Evolutionary conservation across 345 rosid genomes (phyloP).

Genomic region (Cardamine chenopodiifolia): DNA sequence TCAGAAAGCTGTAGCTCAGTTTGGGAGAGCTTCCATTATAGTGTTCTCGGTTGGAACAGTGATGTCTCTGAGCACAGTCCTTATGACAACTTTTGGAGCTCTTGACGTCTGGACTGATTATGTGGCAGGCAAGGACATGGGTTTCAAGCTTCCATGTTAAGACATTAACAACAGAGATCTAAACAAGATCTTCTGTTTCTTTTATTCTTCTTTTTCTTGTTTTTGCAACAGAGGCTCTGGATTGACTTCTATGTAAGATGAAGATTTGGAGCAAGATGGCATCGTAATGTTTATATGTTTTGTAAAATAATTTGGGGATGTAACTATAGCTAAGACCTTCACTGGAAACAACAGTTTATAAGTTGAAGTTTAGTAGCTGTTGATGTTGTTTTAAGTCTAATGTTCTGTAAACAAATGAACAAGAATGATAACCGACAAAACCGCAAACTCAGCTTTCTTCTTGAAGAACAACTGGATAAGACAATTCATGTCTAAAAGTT

Average conservation of each 20-base stretch:
- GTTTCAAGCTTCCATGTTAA: slow-evolving; percentile 73
- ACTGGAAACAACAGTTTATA: slow-evolving; percentile 24
- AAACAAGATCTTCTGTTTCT: not conserved
- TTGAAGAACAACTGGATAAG: not conserved
- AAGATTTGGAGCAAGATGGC: slow-evolving; percentile 19
- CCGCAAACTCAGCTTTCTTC: not conserved
- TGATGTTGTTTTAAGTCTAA: not conserved
- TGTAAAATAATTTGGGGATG: slow-evolving; percentile 31
- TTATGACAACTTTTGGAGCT: slow-evolving; percentile 74
- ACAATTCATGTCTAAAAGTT: not conserved
- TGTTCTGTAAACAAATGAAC: slow-evolving; percentile 7
- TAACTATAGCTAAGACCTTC: slow-evolving; percentile 32
- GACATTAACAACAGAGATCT: slow-evolving; percentile 10
- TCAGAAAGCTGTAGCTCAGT: slow-evolving; percentile 56
- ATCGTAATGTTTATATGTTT: slow-evolving; percentile 25
- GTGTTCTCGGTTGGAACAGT: slow-evolving; percentile 80
- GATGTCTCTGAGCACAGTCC: slow-evolving; percentile 70
- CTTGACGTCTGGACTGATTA: slow-evolving; percentile 68
- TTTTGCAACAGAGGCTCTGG: slow-evolving; percentile 3
- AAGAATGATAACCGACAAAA: not conserved
- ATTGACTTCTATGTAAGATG: slow-evolving; percentile 26
- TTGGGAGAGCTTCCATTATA: slow-evolving; percentile 83
- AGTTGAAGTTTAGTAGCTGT: slow-evolving; percentile 22
- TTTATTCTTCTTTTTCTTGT: slow-evolving; percentile 2
- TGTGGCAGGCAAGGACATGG: slow-evolving; percentile 66